Evolutionary conservation across 164 flowering plant species (phyloP), one percentile per base, ranked within the genome.

Genomic region (Liriodendron chinense): DNA sequence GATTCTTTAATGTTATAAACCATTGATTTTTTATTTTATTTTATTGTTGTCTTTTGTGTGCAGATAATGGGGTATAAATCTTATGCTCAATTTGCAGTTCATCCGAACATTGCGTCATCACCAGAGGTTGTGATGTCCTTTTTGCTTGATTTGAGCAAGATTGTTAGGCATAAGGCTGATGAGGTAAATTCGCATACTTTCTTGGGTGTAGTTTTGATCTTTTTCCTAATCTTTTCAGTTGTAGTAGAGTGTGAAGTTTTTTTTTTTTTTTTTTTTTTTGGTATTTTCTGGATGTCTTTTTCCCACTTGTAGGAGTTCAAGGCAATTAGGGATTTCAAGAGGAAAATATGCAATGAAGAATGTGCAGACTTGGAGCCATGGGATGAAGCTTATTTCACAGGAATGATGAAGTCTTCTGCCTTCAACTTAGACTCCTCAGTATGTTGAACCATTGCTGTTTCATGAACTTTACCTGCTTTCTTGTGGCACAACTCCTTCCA

Each of bases 361-460:
- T 16, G 28, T 80, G 86, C 62, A 80, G 93, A 86, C 79, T 78
- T 94, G 71, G 96, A 94, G 83, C 94, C 98, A 66, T 96, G 99
- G 99, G 98, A 96, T 84, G 97, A 96, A 84, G 79, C 96, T 23
- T 92, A 94, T 81, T 92, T 85, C 77, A 88, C 96, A 28, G 83
- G 88, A 76, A 82, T 89, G 84, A 96, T 96, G 97, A 96, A 91
- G 80, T 88, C 94, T 65, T 87, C 93, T 76, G 72, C 83, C 57
- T 87, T 81, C 78, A 72, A 89, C 75, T 80, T 92, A 78, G 87
- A 96, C 69, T 82, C 90, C 14, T 79, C 88, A 23, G 99, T 94
- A 53, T 82, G 86, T 56, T 77, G 65, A 34, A 56, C 9, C 59
- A 48, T 22, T 66, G 64, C 70, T 69, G 34, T 70, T 79, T 34